Percentiles rank a stretch among this genome's conserved stretches.
Evolutionary conservation across 2,329 filamentous ascomycete genomes (phyloP).

Genomic region (Mycogone perniciosa): DNA sequence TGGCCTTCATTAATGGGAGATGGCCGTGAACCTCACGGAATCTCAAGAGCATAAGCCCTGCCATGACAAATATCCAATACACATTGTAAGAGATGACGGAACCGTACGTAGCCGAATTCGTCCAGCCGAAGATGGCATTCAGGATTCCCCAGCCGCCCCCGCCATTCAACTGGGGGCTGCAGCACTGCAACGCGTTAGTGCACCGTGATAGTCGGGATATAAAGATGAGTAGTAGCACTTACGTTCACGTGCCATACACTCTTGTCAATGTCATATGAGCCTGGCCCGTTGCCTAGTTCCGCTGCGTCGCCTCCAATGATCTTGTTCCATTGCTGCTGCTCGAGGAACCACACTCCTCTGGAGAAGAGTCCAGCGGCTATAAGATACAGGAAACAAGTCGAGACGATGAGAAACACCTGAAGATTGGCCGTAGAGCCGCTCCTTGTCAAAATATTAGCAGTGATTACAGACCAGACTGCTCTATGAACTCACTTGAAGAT

Average conservation of each 20-base stretch:
- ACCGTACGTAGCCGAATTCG: conserved; percentile 81
- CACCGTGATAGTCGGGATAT: too few relatives aligned
- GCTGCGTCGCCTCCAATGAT: conserved; percentile 49
- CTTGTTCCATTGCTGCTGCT: conserved; percentile 51
- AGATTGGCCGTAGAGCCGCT: conserved; percentile 27
- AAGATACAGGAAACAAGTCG: conserved; percentile 74
- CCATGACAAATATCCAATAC: conserved; percentile 59
- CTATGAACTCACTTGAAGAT: conserved; percentile 45
- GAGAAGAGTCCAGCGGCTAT: conserved; percentile 77
- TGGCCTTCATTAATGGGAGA: too few relatives aligned
- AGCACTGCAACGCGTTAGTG: conserved; percentile 31
- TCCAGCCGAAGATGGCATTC: conserved; percentile 69
- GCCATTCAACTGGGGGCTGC: conserved; percentile 47
- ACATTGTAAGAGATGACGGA: conserved; percentile 82
- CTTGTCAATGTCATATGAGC: conserved; percentile 69
- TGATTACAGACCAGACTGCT: too few relatives aligned
- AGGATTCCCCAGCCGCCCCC: conserved; percentile 68
- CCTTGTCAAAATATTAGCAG: background rate
- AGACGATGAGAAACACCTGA: conserved; percentile 69
- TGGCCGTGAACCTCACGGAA: too few relatives aligned
- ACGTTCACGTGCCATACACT: conserved; percentile 76
- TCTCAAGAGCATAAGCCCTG: too few relatives aligned
- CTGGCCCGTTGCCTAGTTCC: conserved; percentile 51
- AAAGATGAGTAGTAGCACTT: too few relatives aligned
- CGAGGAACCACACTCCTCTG: conserved; percentile 64